Percentiles rank a stretch among this genome's conserved stretches.
Conservation (phyloP, 163 green algal species). For the Chloromonas sp. region DNA sequence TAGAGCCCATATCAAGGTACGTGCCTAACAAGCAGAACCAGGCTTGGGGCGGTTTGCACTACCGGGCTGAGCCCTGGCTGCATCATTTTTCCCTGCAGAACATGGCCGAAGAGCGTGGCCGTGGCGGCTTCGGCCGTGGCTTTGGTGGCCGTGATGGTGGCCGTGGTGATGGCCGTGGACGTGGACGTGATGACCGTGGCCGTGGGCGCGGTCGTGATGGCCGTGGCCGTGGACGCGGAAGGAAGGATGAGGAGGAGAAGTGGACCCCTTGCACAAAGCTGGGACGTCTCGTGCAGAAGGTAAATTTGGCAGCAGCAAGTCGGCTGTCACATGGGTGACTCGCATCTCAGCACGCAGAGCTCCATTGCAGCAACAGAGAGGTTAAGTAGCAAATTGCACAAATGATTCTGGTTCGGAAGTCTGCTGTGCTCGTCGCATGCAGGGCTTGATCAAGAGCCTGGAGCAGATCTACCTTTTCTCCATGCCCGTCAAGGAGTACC, state of each 20-base stretch:
- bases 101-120: slow-evolving; percentile 15
- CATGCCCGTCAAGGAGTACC: slow-evolving; percentile 99
- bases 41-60: no score
- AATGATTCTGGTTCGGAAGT: no score
- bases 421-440: slow-evolving; percentile 1
- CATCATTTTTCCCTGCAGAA: no score
- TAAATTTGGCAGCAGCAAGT: slow-evolving; percentile 13
- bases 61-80: no score
- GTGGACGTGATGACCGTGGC: slow-evolving; percentile 46
- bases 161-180: slow-evolving; percentile 45
- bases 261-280: slow-evolving; percentile 99
- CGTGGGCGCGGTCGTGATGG: slow-evolving; percentile 50
- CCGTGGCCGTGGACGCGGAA: slow-evolving; percentile 50
- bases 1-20: no score
- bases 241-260: slow-evolving; percentile 81
- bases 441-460: slow-evolving; percentile 98
- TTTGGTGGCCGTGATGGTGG: slow-evolving; percentile 67
- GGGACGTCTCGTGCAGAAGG: slow-evolving; percentile 93
- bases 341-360: no score
- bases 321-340: no score
- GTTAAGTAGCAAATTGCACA: no score
- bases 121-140: slow-evolving; percentile 74
- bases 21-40: no score
- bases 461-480: slow-evolving; percentile 99
- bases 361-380: no score